Conservation (phyloP, 768 basidiomycete species). For the Panellus pusillus region DNA sequence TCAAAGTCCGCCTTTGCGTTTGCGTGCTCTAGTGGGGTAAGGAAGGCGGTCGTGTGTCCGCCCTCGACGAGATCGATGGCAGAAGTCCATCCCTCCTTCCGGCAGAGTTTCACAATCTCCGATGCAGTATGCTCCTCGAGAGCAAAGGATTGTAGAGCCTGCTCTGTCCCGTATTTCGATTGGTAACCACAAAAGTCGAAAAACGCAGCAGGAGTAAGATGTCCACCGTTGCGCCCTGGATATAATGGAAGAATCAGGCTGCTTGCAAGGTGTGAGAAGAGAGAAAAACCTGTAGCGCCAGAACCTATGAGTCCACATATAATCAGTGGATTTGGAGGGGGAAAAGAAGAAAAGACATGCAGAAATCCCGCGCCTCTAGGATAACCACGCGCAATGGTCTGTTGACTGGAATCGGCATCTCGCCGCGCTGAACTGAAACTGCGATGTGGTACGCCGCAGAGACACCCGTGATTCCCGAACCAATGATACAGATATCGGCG, state of each 20-base stretch:
- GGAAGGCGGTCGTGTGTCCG: conserved; percentile 12
- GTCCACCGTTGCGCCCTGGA: conserved; percentile 19
- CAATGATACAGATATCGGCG: conserved; percentile 76
- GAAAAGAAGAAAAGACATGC: conserved; percentile 43
- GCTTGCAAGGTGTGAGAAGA: no score
- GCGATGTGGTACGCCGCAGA: conserved; percentile 73
- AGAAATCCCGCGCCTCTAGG: conserved; percentile 84
- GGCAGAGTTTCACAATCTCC: conserved; percentile 11
- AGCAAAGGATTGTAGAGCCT: conserved; percentile 5
- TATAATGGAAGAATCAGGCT: no score
- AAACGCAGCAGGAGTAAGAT: conserved; percentile 15
- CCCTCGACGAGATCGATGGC: conserved; percentile 15
- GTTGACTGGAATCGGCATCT: conserved; percentile 7
- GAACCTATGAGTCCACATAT: conserved; percentile 46
- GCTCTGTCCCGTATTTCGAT: conserved; percentile 10
- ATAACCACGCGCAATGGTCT: conserved; percentile 53
- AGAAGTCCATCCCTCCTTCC: conserved; percentile 11
- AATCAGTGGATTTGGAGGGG: no score
- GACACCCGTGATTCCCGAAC: conserved; percentile 78
- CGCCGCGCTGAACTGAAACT: conserved; percentile 26
- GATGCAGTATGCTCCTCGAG: conserved; percentile 13
- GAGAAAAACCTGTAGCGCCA: conserved; percentile 72
- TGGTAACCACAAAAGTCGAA: conserved; percentile 10
- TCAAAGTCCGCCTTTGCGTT: conserved; percentile 4
- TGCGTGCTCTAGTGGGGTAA: neutral